A percentile compares a stretch with the other conserved stretches of the same genome.
phyloP scores from a whole-genome alignment of 1,284 basidiomycete species.

The Cystobasidium slooffiae region DNA sequence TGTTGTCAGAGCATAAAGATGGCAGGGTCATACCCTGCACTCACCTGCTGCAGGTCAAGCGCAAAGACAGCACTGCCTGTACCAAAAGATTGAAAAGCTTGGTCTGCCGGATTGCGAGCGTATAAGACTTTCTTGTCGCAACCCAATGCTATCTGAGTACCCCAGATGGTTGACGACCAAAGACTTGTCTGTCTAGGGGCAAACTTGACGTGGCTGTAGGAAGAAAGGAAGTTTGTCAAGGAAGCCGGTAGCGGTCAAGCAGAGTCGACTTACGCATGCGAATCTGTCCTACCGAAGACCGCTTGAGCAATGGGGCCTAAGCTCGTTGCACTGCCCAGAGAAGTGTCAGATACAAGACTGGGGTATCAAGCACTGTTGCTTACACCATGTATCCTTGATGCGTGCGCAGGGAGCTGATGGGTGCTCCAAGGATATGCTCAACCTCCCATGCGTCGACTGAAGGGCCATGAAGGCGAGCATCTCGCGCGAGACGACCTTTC shows the following conservation, averaged over 20 bases:
- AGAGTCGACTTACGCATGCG: slow-evolving; percentile 1
- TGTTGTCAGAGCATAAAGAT: background rate
- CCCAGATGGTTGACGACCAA: slow-evolving; percentile 28
- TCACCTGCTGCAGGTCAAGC: slow-evolving; percentile 22
- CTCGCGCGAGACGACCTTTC: background rate
- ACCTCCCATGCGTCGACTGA: slow-evolving; percentile 28
- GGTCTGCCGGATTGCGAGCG: slow-evolving; percentile 14
- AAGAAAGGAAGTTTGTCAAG: background rate
- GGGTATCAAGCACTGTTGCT: background rate
- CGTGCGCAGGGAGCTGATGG: slow-evolving; percentile 28
- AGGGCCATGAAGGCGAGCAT: slow-evolving; percentile 3
- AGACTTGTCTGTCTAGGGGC: slow-evolving; percentile 36
- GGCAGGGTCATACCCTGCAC: background rate
- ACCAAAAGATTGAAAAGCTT: slow-evolving; percentile 23
- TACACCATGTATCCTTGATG: slow-evolving; percentile 11
- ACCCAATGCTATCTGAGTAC: slow-evolving; percentile 25
- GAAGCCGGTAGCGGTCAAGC: background rate
- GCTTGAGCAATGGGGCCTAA: slow-evolving; percentile 32
- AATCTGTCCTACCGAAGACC: slow-evolving; percentile 26
- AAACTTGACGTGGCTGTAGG: slow-evolving; percentile 20
- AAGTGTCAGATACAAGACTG: background rate
- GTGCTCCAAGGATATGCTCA: slow-evolving; percentile 25
- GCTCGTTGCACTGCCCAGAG: slow-evolving; percentile 18
- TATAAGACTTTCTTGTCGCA: slow-evolving; percentile 42
- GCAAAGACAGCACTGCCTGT: slow-evolving; percentile 42